Conservation (phyloP, 2,329 filamentous ascomycete genomes). For the Aspergillaceae sp. region DNA sequence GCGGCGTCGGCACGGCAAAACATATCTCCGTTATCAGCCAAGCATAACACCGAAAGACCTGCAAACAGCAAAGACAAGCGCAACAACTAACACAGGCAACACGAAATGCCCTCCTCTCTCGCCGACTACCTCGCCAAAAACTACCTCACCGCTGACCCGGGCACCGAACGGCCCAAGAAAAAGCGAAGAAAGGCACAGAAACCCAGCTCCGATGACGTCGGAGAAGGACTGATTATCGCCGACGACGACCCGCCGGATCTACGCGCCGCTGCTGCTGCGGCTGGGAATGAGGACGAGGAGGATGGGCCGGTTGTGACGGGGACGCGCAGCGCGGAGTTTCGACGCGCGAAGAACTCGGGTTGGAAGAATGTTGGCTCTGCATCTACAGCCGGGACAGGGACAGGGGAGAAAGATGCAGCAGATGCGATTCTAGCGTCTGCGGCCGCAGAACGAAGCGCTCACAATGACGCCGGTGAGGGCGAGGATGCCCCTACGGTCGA, state of each 20-base stretch:
- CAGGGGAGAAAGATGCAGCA: slow-evolving; percentile 55
- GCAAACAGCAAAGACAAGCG: too few relatives aligned
- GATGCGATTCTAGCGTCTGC: slow-evolving; percentile 70
- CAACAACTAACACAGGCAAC: too few relatives aligned
- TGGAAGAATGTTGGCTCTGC: slow-evolving; percentile 62
- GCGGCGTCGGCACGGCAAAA: too few relatives aligned
- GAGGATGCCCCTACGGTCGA: slow-evolving; percentile 41
- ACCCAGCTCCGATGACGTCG: slow-evolving; percentile 39
- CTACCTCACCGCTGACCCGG: slow-evolving; percentile 64
- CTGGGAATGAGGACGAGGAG: slow-evolving; percentile 29
- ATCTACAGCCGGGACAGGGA: slow-evolving; percentile 7
- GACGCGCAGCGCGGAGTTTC: slow-evolving; percentile 45
- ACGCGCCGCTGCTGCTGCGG: slow-evolving; percentile 18
- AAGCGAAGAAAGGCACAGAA: slow-evolving; percentile 44
- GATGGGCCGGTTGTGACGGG: slow-evolving; percentile 25
- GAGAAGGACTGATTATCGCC: slow-evolving; percentile 31
- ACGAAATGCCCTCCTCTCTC: slow-evolving; percentile 47
- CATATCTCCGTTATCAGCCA: too few relatives aligned
- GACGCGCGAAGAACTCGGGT: slow-evolving; percentile 65
- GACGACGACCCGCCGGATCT: slow-evolving; percentile 34
- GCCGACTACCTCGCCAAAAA: slow-evolving; percentile 83
- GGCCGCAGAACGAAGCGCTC: slow-evolving; percentile 53
- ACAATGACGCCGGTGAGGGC: slow-evolving; percentile 38
- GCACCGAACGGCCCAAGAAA: slow-evolving; percentile 44
- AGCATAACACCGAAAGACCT: too few relatives aligned